Conservation (phyloP, 2,329 filamentous ascomycete genomes). For the Pezicula rhizophila region DNA sequence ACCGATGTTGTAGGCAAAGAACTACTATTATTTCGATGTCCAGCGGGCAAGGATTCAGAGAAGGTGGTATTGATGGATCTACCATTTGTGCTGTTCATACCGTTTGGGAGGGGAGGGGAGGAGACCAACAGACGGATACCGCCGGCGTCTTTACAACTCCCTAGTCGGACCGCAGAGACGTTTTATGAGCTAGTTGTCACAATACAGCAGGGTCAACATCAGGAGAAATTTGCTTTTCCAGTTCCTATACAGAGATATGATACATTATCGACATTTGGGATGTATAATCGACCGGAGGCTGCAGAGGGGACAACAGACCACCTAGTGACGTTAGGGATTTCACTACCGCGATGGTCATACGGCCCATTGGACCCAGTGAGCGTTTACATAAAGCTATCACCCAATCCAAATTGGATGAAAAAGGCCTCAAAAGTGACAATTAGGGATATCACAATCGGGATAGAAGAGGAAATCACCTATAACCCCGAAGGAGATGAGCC, state of each 20-base stretch:
- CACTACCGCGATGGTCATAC: conserved; percentile 91
- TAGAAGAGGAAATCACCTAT: conserved; percentile 98
- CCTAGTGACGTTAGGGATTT: conserved; percentile 84
- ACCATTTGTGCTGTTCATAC: conserved; percentile 95
- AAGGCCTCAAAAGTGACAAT: conserved; percentile 92
- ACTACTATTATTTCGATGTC: conserved; percentile 82
- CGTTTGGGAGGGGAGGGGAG: conserved; percentile 84
- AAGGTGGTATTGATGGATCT: conserved; percentile 93
- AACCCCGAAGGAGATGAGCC: conserved; percentile 97
- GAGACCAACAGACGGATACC: conserved; percentile 87
- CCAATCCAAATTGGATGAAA: conserved; percentile 83
- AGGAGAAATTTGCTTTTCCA: conserved; percentile 87
- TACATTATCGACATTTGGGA: conserved; percentile 94
- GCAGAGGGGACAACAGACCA: conserved; percentile 84
- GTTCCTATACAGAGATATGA: conserved; percentile 91
- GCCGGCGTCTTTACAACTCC: conserved; percentile 83
- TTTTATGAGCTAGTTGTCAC: conserved; percentile 95
- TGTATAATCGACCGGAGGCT: conserved; percentile 95
- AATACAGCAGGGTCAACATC: conserved; percentile 83
- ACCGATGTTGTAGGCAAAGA: conserved; percentile 94
- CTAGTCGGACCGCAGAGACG: conserved; percentile 91
- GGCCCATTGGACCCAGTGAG: conserved; percentile 91
- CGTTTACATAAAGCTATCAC: conserved; percentile 89
- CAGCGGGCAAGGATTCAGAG: conserved; percentile 77
- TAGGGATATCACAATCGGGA: conserved; percentile 84